A percentile compares a stretch with the other conserved stretches of the same genome.
Conservation (phyloP, 2,329 filamentous ascomycete genomes). For the Gyromitra esculenta region DNA sequence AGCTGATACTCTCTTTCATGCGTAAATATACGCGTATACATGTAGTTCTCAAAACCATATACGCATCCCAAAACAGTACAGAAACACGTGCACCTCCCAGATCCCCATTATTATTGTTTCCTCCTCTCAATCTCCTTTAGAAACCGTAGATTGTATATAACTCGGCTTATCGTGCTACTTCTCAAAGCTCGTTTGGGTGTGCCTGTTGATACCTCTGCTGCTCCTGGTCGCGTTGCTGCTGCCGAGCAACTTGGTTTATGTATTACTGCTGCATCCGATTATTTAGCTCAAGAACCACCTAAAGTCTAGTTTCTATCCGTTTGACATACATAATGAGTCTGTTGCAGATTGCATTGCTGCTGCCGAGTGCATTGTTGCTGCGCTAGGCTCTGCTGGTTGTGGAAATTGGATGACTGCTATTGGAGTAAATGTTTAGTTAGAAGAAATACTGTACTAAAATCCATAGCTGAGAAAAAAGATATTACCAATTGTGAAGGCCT, state of each 20-base stretch:
- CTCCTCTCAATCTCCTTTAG: neutral
- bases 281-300: constrained; percentile 1
- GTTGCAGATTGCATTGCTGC: neutral
- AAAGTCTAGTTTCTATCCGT: neutral
- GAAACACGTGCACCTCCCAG: neutral
- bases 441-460: neutral
- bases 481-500: neutral
- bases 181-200: neutral
- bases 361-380: neutral
- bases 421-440: neutral
- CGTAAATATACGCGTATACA: no score
- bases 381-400: neutral
- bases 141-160: neutral
- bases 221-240: neutral
- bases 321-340: neutral
- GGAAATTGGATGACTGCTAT: neutral
- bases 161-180: neutral
- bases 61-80: neutral
- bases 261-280: neutral
- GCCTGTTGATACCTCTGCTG: neutral
- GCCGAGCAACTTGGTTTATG: neutral
- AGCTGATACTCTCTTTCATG: no score
- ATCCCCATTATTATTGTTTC: neutral
- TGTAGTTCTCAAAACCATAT: neutral
- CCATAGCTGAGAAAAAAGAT: neutral